These are phyloP conservation scores for Umbelopsis vinacea DNA, from an alignment of 192 early-diverging fungal species.

Conservation along the genomic window DNA sequence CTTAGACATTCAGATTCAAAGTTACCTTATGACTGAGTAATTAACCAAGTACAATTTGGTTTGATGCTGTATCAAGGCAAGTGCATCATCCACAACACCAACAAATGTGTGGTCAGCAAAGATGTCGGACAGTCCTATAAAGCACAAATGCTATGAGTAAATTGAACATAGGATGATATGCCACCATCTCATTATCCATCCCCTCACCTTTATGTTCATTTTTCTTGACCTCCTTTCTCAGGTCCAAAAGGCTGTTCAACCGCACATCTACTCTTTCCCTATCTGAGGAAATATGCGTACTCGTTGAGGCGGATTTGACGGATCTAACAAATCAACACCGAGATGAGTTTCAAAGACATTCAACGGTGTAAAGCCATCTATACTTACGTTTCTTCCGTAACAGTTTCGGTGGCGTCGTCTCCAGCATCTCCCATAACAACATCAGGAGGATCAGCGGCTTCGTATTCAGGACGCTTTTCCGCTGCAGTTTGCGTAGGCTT, in stretches of 20 bases:
- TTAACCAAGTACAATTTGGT: slow-evolving; percentile 86
- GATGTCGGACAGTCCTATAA: slow-evolving; percentile 71
- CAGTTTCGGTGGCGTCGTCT: no score
- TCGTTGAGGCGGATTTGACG: neutral
- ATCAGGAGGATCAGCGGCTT: neutral
- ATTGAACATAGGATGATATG: neutral
- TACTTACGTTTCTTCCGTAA: neutral
- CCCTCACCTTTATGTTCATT: slow-evolving; percentile 57
- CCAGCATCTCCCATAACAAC: neutral
- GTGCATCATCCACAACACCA: slow-evolving; percentile 79
- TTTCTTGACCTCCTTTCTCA: slow-evolving; percentile 74
- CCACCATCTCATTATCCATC: slow-evolving; percentile 18
- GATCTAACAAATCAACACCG: neutral
- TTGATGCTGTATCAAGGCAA: slow-evolving; percentile 87
- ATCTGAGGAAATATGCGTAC: neutral
- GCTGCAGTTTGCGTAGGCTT: neutral
- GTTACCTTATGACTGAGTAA: slow-evolving; percentile 71
- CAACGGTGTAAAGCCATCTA: no score
- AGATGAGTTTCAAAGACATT: neutral
- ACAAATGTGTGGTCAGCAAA: slow-evolving; percentile 88
- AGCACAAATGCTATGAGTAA: neutral
- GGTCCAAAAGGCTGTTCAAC: slow-evolving; percentile 77
- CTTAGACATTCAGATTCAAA: neutral
- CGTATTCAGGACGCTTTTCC: neutral
- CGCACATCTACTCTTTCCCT: slow-evolving; percentile 69